Evolutionary conservation across 306 rosid genomes (phyloP), one percentile per base, ranked within the genome.

Genomic region (Astragalus glycyphyllos): DNA sequence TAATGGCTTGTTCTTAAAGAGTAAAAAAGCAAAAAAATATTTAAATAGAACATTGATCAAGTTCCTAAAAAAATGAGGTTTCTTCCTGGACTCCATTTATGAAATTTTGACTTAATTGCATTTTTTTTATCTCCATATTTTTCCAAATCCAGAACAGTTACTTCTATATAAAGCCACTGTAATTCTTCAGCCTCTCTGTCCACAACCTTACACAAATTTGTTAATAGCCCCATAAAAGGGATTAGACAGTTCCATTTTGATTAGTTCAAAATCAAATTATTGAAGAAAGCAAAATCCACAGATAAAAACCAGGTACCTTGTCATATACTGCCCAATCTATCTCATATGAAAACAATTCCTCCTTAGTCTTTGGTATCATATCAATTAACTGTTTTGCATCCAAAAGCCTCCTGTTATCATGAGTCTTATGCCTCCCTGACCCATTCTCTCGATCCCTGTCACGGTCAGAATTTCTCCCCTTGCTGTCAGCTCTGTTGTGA

Each of bases 351-450:
- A 95, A 95, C 80, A 95, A 77, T 77, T 95, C 99, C 72, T 95
- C 99, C 79, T 95, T 95, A 45, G 99, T 95, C 85, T 78, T 95
- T 2, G 99, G 99, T 77, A 95, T 95, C 97, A 89, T 91, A 84
- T 95, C 99, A 77, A 95, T 95, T 74, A 95, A 78, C 78, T 95
- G 96, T 70, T 91, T 95, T 3, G 96, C 96, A 81, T 85, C 97
- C 76, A 89, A 79, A 38, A 95, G 90, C 79, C 89, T 91, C 77
- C 80, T 94, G 69, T 87, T 91, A 62, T 87, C 92, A 8, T 93
- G 65, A 55, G 92, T 65, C 86, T 86, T 94, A 11, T 41, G 73
- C 79, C 79, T 94, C 66, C 86, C 92, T 12, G 11, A 32, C 14
- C 81, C 96, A 82, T 80, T 94, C 37, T 82, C 87, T 50, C 93